Evolutionary conservation across 179 eudicot genomes (phyloP).

Genomic region (Vitellaria paradoxa): DNA sequence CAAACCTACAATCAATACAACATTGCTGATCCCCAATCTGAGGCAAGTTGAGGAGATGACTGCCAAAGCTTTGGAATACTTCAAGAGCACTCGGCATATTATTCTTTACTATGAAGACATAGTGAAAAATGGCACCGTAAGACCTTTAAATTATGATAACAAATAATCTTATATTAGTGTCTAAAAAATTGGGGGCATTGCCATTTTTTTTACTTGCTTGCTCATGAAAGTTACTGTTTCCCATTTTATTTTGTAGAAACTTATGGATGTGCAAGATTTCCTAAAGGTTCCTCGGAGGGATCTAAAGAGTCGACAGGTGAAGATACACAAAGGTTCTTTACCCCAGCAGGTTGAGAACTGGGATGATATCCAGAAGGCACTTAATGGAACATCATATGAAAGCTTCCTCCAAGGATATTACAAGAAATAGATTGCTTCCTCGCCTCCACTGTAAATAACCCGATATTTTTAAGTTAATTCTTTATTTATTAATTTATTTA

Average conservation of each 20-base stretch:
- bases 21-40: constrained; percentile 52
- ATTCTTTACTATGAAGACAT: constrained; percentile 77
- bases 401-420: constrained; percentile 65
- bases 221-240: background rate
- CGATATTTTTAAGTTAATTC: background rate
- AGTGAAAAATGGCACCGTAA: constrained; percentile 70
- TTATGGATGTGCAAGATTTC: constrained; percentile 77
- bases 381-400: constrained; percentile 70
- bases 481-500: constrained; percentile 15
- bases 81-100: constrained; percentile 71
- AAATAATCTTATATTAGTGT: background rate
- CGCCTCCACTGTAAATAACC: constrained; percentile 13
- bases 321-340: constrained; percentile 84
- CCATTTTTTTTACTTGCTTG: background rate
- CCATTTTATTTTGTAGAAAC: constrained; percentile 39
- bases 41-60: constrained; percentile 54
- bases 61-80: constrained; percentile 51
- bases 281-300: constrained; percentile 64
- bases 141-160: background rate
- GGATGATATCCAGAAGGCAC: constrained; percentile 63
- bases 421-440: constrained; percentile 19
- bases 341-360: constrained; percentile 81
- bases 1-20: constrained; percentile 62
- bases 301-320: constrained; percentile 78
- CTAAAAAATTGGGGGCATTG: too few species aligned